phyloP scores from a whole-genome alignment of 345 rosid genomes.

The Orychophragmus violaceus region DNA sequence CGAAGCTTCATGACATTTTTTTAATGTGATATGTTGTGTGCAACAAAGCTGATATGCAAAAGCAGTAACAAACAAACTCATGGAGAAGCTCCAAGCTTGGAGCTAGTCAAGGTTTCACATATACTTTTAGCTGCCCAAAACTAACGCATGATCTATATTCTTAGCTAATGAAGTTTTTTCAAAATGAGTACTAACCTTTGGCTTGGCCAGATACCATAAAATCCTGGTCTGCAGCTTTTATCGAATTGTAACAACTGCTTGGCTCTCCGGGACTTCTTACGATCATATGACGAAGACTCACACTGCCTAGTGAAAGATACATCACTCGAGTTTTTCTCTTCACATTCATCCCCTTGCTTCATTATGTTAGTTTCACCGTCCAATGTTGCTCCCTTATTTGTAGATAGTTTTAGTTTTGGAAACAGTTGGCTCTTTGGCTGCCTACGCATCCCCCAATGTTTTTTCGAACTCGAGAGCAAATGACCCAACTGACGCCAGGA shows the following conservation, averaged over 20 bases:
- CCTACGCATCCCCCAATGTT: slow-evolving; percentile 72
- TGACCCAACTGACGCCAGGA: slow-evolving; percentile 64
- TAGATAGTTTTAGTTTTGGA: slow-evolving; percentile 63
- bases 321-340: slow-evolving; percentile 37
- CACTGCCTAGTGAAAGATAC: no score
- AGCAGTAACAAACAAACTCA: background rate
- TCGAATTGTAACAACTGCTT: slow-evolving; percentile 81
- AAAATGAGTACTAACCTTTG: slow-evolving; percentile 63
- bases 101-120: background rate
- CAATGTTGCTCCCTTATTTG: slow-evolving; percentile 29
- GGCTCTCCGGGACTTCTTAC: slow-evolving; percentile 35
- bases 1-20: background rate
- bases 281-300: no score
- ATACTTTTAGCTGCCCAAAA: background rate
- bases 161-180: background rate
- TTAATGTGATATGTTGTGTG: no score
- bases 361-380: slow-evolving; percentile 45
- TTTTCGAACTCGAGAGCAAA: no score
- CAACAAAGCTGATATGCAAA: background rate
- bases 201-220: slow-evolving; percentile 88
- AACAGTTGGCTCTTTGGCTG: slow-evolving; percentile 63
- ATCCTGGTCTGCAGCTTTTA: slow-evolving; percentile 84
- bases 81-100: background rate
- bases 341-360: slow-evolving; percentile 48
- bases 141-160: background rate